Percentiles rank a stretch among this genome's conserved stretches.
phyloP scores from a whole-genome alignment of 2,329 filamentous ascomycete genomes.

The Sarocladiaceae sp. region DNA sequence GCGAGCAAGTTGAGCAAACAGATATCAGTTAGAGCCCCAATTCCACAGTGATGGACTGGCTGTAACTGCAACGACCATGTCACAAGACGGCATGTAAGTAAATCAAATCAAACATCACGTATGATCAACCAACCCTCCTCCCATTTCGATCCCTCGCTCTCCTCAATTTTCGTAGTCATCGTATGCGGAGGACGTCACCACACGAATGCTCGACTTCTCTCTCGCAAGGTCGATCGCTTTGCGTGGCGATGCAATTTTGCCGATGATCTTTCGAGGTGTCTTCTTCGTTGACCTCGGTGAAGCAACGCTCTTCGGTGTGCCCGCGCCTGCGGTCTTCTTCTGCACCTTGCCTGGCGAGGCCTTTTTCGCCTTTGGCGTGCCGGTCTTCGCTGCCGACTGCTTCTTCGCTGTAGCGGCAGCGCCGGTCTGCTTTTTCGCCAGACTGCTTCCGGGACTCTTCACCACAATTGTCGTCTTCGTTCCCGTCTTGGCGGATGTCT shows the following conservation, averaged over 20 bases:
- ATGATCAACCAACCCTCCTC: neutral
- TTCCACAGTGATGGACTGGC: too few species aligned
- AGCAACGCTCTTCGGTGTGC: constrained; percentile 10
- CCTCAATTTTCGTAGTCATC: constrained; percentile 9
- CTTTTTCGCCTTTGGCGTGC: constrained; percentile 2
- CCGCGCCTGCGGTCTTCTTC: constrained; percentile 6
- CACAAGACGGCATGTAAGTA: too few species aligned
- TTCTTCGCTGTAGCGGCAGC: neutral
- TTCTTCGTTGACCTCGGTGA: constrained; percentile 11
- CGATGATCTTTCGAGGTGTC: constrained; percentile 9
- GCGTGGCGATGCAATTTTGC: neutral
- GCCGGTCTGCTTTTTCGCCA: constrained; percentile 5
- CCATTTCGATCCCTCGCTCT: neutral
- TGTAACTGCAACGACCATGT: too few species aligned
- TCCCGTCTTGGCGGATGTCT: neutral
- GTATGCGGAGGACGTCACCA: neutral
- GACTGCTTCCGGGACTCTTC: neutral
- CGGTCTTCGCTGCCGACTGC: neutral
- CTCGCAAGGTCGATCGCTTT: constrained; percentile 2
- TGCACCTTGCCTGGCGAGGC: neutral
- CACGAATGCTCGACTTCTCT: constrained; percentile 8
- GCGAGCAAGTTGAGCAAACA: too few species aligned
- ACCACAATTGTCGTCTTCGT: neutral
- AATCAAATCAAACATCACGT: neutral
- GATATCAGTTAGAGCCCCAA: too few species aligned